Evolutionary conservation across 768 basidiomycete species (phyloP).

Genomic region (Strobilomyces dryophilus): DNA sequence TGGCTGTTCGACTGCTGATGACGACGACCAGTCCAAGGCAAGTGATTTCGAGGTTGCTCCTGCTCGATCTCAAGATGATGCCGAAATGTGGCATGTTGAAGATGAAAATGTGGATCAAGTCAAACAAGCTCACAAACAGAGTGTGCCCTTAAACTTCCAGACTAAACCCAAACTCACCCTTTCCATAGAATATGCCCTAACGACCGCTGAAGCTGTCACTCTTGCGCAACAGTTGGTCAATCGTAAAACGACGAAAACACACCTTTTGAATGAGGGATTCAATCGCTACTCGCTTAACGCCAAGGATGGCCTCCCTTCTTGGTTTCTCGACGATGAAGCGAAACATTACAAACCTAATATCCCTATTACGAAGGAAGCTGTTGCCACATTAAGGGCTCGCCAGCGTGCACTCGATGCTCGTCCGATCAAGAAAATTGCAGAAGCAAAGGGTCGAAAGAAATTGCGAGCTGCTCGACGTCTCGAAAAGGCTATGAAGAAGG

Average conservation of each 20-base stretch:
- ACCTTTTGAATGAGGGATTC: slow-evolving; percentile 93
- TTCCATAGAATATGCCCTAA: slow-evolving; percentile 67
- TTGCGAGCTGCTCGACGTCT: slow-evolving; percentile 78
- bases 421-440: slow-evolving; percentile 98
- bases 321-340: slow-evolving; percentile 97
- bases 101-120: slow-evolving; percentile 69
- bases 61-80: slow-evolving; percentile 51
- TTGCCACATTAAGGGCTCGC: slow-evolving; percentile 78
- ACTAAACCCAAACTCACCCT: slow-evolving; percentile 2
- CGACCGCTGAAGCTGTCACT: slow-evolving; percentile 86
- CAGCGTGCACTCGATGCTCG: slow-evolving; percentile 93
- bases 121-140: slow-evolving; percentile 60
- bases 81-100: slow-evolving; percentile 77
- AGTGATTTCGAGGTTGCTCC: slow-evolving; percentile 75
- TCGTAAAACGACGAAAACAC: slow-evolving; percentile 80
- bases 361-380: slow-evolving; percentile 95
- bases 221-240: slow-evolving; percentile 91
- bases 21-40: slow-evolving; percentile 14
- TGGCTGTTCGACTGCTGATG: slow-evolving; percentile 2
- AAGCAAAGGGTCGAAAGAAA: slow-evolving; percentile 98
- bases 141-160: slow-evolving; percentile 40
- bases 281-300: slow-evolving; percentile 88
- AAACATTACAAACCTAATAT: slow-evolving; percentile 92
- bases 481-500: slow-evolving; percentile 94
- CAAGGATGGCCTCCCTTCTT: slow-evolving; percentile 87